phyloP scores from a whole-genome alignment of 495 filamentous ascomycete species.

The Tuber microsphaerosporum region DNA sequence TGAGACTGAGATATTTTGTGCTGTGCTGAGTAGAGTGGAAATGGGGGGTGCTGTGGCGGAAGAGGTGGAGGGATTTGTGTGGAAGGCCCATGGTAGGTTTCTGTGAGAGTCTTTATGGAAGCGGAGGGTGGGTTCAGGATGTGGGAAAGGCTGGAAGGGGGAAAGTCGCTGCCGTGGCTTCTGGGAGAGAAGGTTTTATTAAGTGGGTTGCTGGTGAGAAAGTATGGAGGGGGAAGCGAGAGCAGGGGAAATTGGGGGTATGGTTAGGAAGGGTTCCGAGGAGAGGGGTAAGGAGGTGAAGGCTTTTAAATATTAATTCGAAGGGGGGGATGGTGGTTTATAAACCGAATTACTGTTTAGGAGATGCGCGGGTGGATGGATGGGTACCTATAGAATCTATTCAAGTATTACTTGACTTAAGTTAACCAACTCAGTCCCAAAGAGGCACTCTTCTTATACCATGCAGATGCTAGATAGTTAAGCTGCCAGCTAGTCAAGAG shows the following conservation, averaged over 20 bases:
- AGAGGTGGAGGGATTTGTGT: slow-evolving; percentile 53
- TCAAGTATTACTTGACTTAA: too few species aligned
- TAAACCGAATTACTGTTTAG: too few species aligned
- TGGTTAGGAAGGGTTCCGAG: too few species aligned
- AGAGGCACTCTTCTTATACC: too few species aligned
- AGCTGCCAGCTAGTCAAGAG: too few species aligned
- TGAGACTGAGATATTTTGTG: slow-evolving; percentile 62
- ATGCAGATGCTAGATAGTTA: too few species aligned
- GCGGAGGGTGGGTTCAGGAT: slow-evolving; percentile 27
- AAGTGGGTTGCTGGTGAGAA: slow-evolving; percentile 70
- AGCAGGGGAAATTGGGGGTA: slow-evolving; percentile 60
- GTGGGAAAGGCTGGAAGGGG: slow-evolving; percentile 28
- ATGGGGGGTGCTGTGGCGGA: slow-evolving; percentile 48
- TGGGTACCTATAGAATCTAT: too few species aligned
- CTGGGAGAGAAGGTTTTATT: slow-evolving; percentile 86
- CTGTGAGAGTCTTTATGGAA: slow-evolving; percentile 29
- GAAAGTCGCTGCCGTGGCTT: slow-evolving; percentile 64
- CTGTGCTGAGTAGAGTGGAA: slow-evolving; percentile 43
- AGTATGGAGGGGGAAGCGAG: slow-evolving; percentile 57
- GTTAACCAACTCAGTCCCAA: too few species aligned
- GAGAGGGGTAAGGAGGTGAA: too few species aligned
- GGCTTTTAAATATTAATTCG: too few species aligned
- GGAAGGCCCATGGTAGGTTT: slow-evolving; percentile 21
- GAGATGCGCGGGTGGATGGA: too few species aligned
- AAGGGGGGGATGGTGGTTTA: too few species aligned